Conservation (phyloP, 805 yeast genomes). For the Myxozyma geophila region DNA sequence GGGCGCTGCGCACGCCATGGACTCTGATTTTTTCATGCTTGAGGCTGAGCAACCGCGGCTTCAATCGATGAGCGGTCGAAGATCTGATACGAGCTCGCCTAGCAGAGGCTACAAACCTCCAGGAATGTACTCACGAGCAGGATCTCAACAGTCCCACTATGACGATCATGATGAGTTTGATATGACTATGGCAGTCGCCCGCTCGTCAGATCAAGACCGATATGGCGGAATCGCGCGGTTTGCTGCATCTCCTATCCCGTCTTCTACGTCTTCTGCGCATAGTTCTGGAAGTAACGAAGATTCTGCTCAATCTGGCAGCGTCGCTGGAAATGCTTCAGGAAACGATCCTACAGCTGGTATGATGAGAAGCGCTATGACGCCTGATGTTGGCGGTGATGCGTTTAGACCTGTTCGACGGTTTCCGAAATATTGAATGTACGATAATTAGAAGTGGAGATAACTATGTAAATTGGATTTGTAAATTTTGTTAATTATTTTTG, state of each 20-base stretch:
- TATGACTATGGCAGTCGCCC: constrained; percentile 11
- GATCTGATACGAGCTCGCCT: constrained; percentile 10
- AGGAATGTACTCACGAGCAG: not conserved
- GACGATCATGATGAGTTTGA: constrained; percentile 9
- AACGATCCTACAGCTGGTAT: not conserved
- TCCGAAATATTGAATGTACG: constrained; percentile 8
- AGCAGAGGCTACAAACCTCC: constrained; percentile 4
- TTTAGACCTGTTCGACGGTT: constrained; percentile 2
- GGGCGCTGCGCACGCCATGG: constrained; percentile 13
- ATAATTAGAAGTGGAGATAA: not conserved
- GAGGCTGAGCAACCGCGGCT: constrained; percentile 1
- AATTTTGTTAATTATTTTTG: too few relatives aligned
- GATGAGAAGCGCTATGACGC: constrained; percentile 10
- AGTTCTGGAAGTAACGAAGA: constrained; percentile 3
- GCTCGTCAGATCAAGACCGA: constrained; percentile 6
- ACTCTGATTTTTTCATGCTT: constrained; percentile 1
- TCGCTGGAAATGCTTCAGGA: not conserved
- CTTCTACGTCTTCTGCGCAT: not conserved
- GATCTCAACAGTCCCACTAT: constrained; percentile 1
- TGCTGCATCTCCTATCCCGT: constrained; percentile 2
- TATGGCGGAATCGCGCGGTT: constrained; percentile 7
- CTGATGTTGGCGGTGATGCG: constrained; percentile 9
- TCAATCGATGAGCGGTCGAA: not conserved
- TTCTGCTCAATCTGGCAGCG: not conserved
- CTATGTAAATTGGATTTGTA: not conserved